Evolutionary conservation across 2,329 filamentous ascomycete genomes (phyloP), one percentile per base, ranked within the genome.

Genomic region (Dactylellina parvicollis): DNA sequence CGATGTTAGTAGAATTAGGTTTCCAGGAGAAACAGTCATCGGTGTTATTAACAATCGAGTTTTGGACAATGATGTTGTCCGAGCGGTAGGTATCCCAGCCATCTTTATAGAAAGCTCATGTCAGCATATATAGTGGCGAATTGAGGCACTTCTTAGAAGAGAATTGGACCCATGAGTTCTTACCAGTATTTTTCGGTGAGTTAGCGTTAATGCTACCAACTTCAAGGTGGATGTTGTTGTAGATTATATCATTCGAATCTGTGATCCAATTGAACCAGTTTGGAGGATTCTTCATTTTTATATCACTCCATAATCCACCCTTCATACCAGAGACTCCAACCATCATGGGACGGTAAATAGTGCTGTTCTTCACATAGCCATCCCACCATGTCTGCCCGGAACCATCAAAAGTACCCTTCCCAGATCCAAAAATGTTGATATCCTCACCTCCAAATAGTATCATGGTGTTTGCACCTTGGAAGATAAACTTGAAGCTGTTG

Each of bases 1-100:
- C 79, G 8, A 91, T 86, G 75, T 90, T 85, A 44, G 88, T 90
- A 76, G 85, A 88, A 79, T 91, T 91, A 20, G 89, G 89, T 80
- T 91, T 91, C 83, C 91, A 91, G 0, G 88, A 88, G 10, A 91
- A 87, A 72, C 89, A 92, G 78, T 92, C 61, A 78, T 90, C 88
- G 30, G 86, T 87, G 76, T 90, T 90, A 78, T 86, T 83, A 74
- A 88, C 85, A 24, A 85, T 80, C 0, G 86, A 89, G 78, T 90
- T 86, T 77, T 90, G 88, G 38, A 91, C 89, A 0, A 88, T 85
- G 32, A 91, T 83, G 50, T 86, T 84, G 22, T 83, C 81, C 8
- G 85, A 86, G 7, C 87, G 85, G 77, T 89, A 88, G 0, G 85
- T 88, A 75, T 88, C 86, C 85, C 85, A 87, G 28, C 86, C 87